Evolutionary conservation across 768 basidiomycete genomes (phyloP).

Genomic region (Sistotremastrum niveocremeum): DNA sequence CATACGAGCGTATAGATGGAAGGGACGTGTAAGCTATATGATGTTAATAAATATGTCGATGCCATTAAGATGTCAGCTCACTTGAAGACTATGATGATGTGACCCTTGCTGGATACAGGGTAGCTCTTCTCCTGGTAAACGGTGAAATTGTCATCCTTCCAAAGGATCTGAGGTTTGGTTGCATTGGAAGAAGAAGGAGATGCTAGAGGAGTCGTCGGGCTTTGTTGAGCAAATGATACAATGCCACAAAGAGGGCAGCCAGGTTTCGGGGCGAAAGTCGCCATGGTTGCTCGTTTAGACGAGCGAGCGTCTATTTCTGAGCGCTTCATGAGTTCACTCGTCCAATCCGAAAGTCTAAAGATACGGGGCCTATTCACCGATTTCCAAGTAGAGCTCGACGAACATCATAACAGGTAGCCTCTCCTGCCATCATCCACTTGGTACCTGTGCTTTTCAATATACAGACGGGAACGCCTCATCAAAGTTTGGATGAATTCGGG

Average conservation of each 20-base stretch:
- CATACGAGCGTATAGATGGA: conserved; percentile 62
- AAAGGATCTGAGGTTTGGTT: conserved; percentile 46
- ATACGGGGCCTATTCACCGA: conserved; percentile 31
- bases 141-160: conserved; percentile 69
- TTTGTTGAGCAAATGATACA: conserved; percentile 38
- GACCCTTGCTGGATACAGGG: conserved; percentile 61
- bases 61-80: conserved; percentile 20
- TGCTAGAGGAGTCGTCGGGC: conserved; percentile 29
- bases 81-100: conserved; percentile 69
- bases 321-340: conserved; percentile 12
- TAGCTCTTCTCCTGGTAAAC: conserved; percentile 56
- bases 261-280: conserved; percentile 46
- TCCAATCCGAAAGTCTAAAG: not conserved
- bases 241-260: conserved; percentile 73
- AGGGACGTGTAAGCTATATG: conserved; percentile 55
- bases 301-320: not conserved
- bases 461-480: conserved; percentile 70
- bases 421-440: no score
- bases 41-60: not conserved
- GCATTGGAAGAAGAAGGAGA: conserved; percentile 25
- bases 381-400: conserved; percentile 66
- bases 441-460: no score
- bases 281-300: conserved; percentile 10
- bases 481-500: conserved; percentile 38
- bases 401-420: conserved; percentile 49